Percentiles rank a stretch among this genome's conserved stretches.
Evolutionary conservation across 306 rosid species (phyloP).

Genomic region (Herpetospermum pedunculosum): DNA sequence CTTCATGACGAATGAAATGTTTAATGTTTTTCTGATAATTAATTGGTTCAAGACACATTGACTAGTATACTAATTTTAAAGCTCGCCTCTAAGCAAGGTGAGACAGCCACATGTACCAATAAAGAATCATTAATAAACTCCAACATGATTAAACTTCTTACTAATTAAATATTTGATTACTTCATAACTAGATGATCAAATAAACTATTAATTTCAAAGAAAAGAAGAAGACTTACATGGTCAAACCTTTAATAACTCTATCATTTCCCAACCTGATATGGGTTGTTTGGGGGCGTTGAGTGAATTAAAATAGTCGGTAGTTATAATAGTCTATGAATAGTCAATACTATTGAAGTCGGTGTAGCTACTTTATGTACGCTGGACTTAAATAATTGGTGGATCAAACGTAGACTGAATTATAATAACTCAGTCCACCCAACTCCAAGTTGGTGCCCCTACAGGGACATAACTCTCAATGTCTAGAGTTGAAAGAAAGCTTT

Average conservation of each 20-base stretch:
- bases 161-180: neutral
- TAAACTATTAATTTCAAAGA: neutral
- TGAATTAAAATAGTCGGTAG: too few species aligned
- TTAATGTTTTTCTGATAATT: neutral
- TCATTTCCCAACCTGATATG: too few species aligned
- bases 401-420: too few species aligned
- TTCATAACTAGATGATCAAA: neutral
- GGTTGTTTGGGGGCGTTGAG: too few species aligned
- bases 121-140: neutral
- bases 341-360: too few species aligned
- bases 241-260: too few species aligned
- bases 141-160: neutral
- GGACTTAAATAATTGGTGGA: too few species aligned
- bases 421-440: too few species aligned
- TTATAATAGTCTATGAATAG: too few species aligned
- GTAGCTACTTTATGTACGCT: too few species aligned
- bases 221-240: neutral
- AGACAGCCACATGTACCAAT: neutral
- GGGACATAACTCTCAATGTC: neutral
- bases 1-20: neutral
- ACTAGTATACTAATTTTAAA: neutral
- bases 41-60: neutral
- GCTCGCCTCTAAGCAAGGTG: neutral
- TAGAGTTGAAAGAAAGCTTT: neutral
- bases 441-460: too few species aligned